A percentile compares a stretch with the other conserved stretches of the same genome.
Evolutionary conservation across 192 early-diverging fungal species (phyloP).

Genomic region (Backusella mclennaniae): DNA sequence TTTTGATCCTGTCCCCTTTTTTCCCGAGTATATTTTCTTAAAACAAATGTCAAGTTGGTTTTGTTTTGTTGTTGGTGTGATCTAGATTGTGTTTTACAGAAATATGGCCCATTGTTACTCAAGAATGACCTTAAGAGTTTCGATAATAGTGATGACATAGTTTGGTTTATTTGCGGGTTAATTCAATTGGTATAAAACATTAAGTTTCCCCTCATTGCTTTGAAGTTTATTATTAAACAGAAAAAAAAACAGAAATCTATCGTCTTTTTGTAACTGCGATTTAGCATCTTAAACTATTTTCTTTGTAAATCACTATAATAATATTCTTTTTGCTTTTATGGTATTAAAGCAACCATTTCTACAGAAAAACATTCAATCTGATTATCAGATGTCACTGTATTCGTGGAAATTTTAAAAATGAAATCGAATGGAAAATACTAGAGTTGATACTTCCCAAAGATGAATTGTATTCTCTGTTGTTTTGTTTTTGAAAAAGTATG

Average conservation of each 20-base stretch:
- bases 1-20: not conserved
- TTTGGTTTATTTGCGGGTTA: too few species aligned
- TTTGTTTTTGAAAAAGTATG: too few species aligned
- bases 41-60: not conserved
- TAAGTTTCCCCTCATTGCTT: not conserved
- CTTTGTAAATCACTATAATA: not conserved
- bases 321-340: not conserved
- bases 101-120: not conserved
- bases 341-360: not conserved
- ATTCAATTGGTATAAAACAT: not conserved
- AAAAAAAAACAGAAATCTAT: not conserved
- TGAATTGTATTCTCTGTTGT: too few species aligned
- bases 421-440: not conserved
- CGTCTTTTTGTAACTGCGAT: not conserved
- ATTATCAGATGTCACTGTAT: not conserved
- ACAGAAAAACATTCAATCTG: not conserved
- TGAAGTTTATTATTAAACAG: not conserved
- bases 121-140: not conserved
- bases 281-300: not conserved
- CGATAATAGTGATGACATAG: too few species aligned
- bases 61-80: not conserved
- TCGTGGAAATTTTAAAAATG: not conserved
- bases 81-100: not conserved
- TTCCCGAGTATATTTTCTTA: not conserved
- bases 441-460: not conserved